These are phyloP conservation scores for Parafenestella ontariensis DNA, from an alignment of 2,329 filamentous ascomycete species.

Conservation along the genomic window DNA sequence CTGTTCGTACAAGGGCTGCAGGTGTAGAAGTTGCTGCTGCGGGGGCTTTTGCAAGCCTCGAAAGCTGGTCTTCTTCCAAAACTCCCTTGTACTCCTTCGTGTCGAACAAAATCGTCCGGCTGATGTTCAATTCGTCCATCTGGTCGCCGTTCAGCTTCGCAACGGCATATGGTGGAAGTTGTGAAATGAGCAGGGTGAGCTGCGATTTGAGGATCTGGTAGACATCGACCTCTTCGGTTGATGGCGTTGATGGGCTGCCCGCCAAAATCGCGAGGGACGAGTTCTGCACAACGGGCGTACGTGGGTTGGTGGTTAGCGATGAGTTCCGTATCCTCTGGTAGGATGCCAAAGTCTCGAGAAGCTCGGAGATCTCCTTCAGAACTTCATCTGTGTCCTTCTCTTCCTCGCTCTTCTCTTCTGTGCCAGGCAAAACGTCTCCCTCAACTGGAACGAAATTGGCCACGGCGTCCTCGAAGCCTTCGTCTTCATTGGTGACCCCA, in stretches of 20 bases:
- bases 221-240: constrained; percentile 62
- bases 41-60: constrained; percentile 53
- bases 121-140: constrained; percentile 82
- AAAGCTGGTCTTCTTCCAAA: constrained; percentile 80
- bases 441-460: constrained; percentile 47
- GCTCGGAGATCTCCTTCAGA: constrained; percentile 74
- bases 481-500: constrained; percentile 46
- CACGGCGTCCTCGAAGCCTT: constrained; percentile 47
- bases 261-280: constrained; percentile 62
- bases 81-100: constrained; percentile 77
- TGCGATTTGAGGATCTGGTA: constrained; percentile 81
- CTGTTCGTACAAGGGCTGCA: constrained; percentile 35
- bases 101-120: constrained; percentile 76
- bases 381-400: constrained; percentile 73
- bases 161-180: constrained; percentile 82
- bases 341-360: constrained; percentile 78
- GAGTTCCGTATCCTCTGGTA: constrained; percentile 81
- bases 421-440: constrained; percentile 25
- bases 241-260: constrained; percentile 70
- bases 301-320: constrained; percentile 69
- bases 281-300: constrained; percentile 72
- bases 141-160: constrained; percentile 87
- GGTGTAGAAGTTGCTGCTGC: constrained; percentile 37
- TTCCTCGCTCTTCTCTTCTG: constrained; percentile 51
- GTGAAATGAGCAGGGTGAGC: constrained; percentile 74